Percentiles rank a stretch among this genome's conserved stretches.
Conservation (phyloP, 1,284 basidiomycete species). For the Malassezia equina region DNA sequence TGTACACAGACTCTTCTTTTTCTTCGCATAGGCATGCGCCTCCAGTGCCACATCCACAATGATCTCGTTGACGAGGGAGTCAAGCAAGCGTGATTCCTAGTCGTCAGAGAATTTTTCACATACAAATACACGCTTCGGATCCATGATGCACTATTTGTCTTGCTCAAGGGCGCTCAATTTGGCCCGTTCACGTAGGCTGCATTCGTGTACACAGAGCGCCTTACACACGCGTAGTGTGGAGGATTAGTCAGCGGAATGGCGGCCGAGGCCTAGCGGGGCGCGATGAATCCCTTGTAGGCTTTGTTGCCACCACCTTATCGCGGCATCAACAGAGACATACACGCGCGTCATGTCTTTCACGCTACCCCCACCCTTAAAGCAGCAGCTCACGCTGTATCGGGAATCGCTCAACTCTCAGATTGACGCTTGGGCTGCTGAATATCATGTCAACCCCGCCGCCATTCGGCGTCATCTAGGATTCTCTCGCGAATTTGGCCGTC, state of each 20-base stretch:
- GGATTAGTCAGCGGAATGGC: background rate
- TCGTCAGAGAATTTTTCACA: slow-evolving; percentile 2
- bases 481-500: slow-evolving; percentile 17
- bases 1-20: slow-evolving; percentile 21
- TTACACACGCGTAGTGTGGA: background rate
- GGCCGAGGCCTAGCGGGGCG: slow-evolving; percentile 9
- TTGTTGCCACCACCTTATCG: background rate
- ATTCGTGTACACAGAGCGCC: background rate
- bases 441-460: slow-evolving; percentile 18
- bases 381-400: slow-evolving; percentile 14
- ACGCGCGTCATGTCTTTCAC: slow-evolving; percentile 13
- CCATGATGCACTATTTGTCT: slow-evolving; percentile 3
- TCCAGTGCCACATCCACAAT: slow-evolving; percentile 33
- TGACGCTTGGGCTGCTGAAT: slow-evolving; percentile 18
- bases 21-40: slow-evolving; percentile 26
- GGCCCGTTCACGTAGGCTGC: background rate
- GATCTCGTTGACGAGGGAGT: slow-evolving; percentile 32
- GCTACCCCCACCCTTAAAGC: slow-evolving; percentile 12
- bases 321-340: background rate
- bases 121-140: slow-evolving; percentile 26
- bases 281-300: slow-evolving; percentile 12
- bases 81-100: slow-evolving; percentile 24
- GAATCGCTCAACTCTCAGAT: slow-evolving; percentile 17
- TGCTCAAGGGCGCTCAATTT: background rate
- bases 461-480: slow-evolving; percentile 18